Percentiles rank a stretch among this genome's conserved stretches.
phyloP scores from a whole-genome alignment of 768 basidiomycete species.

The Pleurotus giganteus region DNA sequence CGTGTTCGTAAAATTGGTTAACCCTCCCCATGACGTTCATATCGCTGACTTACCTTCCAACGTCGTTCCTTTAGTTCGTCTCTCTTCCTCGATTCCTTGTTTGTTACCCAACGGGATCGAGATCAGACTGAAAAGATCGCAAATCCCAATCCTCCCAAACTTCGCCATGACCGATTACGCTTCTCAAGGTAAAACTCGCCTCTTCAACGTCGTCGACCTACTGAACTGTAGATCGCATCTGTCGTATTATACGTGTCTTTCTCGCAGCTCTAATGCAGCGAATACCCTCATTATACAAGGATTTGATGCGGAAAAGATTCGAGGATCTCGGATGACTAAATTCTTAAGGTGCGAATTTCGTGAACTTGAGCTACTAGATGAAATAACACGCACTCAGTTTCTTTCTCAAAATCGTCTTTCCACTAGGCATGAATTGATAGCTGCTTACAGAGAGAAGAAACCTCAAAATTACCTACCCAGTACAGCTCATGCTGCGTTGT shows the following conservation, averaged over 20 bases:
- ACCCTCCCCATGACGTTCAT: slow-evolving; percentile 21
- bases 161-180: slow-evolving; percentile 30
- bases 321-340: slow-evolving; percentile 13
- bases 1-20: slow-evolving; percentile 25
- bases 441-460: not conserved
- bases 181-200: slow-evolving; percentile 20
- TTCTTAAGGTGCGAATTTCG: slow-evolving; percentile 22
- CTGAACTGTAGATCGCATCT: slow-evolving; percentile 15
- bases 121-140: slow-evolving; percentile 15
- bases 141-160: slow-evolving; percentile 24
- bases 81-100: slow-evolving; percentile 10
- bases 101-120: slow-evolving; percentile 17
- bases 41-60: slow-evolving; percentile 25
- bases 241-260: slow-evolving; percentile 25
- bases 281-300: slow-evolving; percentile 25
- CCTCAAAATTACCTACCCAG: too few relatives aligned
- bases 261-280: slow-evolving; percentile 22
- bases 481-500: too few relatives aligned
- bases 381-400: too few relatives aligned
- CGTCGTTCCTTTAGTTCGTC: slow-evolving; percentile 26
- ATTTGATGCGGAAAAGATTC: slow-evolving; percentile 20
- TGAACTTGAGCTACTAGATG: slow-evolving; percentile 27
- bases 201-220: slow-evolving; percentile 24
- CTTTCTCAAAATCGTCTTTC: too few relatives aligned
- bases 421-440: not conserved